Conservation (phyloP, 345 rosid genomes). For the Eucalyptus virginea region DNA sequence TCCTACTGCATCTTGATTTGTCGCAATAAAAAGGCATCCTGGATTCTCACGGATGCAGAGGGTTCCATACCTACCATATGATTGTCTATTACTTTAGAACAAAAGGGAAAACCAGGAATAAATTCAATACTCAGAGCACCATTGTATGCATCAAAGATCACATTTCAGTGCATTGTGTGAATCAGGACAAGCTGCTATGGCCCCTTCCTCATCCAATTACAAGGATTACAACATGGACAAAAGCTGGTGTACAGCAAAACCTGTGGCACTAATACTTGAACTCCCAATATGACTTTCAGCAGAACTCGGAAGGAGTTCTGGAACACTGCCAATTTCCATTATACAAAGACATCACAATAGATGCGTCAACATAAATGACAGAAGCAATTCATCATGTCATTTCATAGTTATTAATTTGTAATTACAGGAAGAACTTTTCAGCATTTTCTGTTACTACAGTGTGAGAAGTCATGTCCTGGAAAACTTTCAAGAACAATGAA, state of each 20-base stretch:
- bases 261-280: not conserved
- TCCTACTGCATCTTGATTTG: slow-evolving; percentile 87
- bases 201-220: not conserved
- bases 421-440: not conserved
- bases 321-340: not conserved
- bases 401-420: not conserved
- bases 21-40: slow-evolving; percentile 86
- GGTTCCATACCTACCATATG: slow-evolving; percentile 61
- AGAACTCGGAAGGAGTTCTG: not conserved
- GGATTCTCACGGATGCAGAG: slow-evolving; percentile 95
- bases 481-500: not conserved
- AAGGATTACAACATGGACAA: not conserved
- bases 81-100: not conserved
- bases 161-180: not conserved
- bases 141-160: not conserved
- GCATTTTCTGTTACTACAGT: not conserved
- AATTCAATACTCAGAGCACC: not conserved
- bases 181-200: not conserved
- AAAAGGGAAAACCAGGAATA: not conserved
- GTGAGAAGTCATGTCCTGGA: not conserved
- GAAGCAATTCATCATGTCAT: not conserved
- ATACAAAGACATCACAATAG: not conserved
- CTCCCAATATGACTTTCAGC: not conserved
- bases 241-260: not conserved
- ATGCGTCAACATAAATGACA: not conserved